These are phyloP conservation scores for Zygosaccharomyces bailii DNA, from an alignment of 805 yeast genomes.

Conservation along the genomic window DNA sequence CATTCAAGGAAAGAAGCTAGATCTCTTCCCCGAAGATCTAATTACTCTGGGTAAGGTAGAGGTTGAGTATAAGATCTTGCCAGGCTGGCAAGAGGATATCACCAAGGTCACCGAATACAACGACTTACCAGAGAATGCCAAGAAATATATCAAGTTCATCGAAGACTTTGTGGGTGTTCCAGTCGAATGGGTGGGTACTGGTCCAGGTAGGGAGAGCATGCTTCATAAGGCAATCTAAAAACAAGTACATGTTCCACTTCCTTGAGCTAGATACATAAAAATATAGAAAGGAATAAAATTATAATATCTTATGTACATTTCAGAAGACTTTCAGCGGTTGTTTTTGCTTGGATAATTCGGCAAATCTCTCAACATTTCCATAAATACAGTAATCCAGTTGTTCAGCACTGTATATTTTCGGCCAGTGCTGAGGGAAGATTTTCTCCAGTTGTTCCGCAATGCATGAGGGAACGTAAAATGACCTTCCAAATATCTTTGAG, in stretches of 20 bases:
- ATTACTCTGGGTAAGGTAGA: conserved; percentile 79
- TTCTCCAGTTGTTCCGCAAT: conserved; percentile 28
- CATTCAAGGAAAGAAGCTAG: conserved; percentile 69
- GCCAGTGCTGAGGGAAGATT: conserved; percentile 17
- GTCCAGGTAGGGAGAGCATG: conserved; percentile 96
- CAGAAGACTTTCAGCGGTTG: not conserved
- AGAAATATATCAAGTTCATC: conserved; percentile 76
- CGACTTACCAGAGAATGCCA: conserved; percentile 84
- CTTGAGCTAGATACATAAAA: not conserved
- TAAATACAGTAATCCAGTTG: conserved; percentile 52
- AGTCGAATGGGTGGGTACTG: conserved; percentile 96
- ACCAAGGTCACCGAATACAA: conserved; percentile 64
- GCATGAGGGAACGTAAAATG: conserved; percentile 50
- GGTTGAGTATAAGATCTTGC: conserved; percentile 84
- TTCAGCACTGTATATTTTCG: conserved; percentile 35
- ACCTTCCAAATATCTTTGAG: conserved; percentile 53
- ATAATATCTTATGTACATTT: conserved; percentile 4
- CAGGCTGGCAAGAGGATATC: conserved; percentile 91
- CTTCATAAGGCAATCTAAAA: conserved; percentile 47
- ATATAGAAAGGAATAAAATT: not conserved
- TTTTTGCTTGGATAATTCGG: not conserved
- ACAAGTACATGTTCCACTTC: conserved; percentile 1
- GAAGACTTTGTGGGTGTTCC: conserved; percentile 83
- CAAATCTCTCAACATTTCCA: conserved; percentile 21
- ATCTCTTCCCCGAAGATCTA: conserved; percentile 91